A percentile compares a stretch with the other conserved stretches of the same genome.
Conservation (phyloP, 2,329 filamentous ascomycete species). For the Aspergillus japonicus region DNA sequence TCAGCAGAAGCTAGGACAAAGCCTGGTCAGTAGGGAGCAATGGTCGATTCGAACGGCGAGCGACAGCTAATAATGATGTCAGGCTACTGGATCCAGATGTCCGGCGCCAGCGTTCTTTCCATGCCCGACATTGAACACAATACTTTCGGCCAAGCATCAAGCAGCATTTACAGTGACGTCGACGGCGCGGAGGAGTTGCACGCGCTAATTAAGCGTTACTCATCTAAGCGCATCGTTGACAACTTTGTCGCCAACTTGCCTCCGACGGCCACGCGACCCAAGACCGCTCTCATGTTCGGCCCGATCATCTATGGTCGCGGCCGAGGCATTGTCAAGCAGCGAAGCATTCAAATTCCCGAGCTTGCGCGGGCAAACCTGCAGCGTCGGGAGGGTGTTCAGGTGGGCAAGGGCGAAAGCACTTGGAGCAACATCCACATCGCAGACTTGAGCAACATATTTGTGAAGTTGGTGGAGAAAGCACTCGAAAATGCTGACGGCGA, state of each 20-base stretch:
- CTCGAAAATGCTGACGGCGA: constrained; percentile 17
- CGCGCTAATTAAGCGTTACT: constrained; percentile 28
- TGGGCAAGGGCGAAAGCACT: constrained; percentile 55
- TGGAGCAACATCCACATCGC: constrained; percentile 62
- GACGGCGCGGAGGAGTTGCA: constrained; percentile 31
- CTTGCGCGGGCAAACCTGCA: constrained; percentile 45
- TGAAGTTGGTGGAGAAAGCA: constrained; percentile 52
- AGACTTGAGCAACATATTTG: constrained; percentile 56
- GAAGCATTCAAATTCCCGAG: constrained; percentile 52
- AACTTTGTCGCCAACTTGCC: constrained; percentile 57
- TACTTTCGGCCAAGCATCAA: constrained; percentile 31
- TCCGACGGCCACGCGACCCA: constrained; percentile 39
- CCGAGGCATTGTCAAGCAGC: constrained; percentile 49
- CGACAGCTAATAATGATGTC: background rate
- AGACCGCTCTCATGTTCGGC: constrained; percentile 62
- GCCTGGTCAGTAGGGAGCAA: constrained; percentile 14
- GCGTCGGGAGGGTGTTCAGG: constrained; percentile 49
- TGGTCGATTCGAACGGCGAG: background rate
- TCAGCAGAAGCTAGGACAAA: constrained; percentile 40
- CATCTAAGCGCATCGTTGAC: constrained; percentile 65
- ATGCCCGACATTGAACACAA: constrained; percentile 34
- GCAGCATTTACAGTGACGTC: constrained; percentile 39
- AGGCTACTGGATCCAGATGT: constrained; percentile 41
- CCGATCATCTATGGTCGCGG: constrained; percentile 60
- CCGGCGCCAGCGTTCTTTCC: constrained; percentile 40